These are phyloP conservation scores for Monoraphidium neglectum DNA, from an alignment of 139 green algal genomes.

Conservation along the genomic window DNA sequence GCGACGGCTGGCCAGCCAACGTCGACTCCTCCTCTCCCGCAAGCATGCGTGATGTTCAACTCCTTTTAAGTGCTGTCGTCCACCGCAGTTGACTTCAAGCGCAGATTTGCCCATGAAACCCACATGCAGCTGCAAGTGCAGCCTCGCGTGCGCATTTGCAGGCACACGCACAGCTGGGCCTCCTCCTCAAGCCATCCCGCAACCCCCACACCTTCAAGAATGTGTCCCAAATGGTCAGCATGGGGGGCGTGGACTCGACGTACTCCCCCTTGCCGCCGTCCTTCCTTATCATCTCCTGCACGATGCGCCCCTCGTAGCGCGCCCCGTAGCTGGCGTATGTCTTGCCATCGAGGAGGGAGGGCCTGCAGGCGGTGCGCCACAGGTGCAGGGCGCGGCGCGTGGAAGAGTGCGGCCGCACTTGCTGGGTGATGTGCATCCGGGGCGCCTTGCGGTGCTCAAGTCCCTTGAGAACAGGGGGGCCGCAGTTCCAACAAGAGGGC, in stretches of 20 bases:
- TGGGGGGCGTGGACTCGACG: slow-evolving; percentile 65
- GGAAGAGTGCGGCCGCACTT: too few species aligned
- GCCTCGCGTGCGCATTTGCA: background rate
- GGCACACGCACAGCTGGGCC: background rate
- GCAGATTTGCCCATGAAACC: background rate
- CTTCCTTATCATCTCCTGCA: slow-evolving; percentile 79
- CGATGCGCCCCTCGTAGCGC: slow-evolving; percentile 86
- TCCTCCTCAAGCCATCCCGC: background rate
- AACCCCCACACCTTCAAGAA: slow-evolving; percentile 54
- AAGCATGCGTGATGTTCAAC: background rate
- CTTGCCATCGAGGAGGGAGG: slow-evolving; percentile 78
- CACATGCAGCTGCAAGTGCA: background rate
- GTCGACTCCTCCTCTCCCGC: background rate
- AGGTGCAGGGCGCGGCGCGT: too few species aligned
- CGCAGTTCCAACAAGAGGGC: too few species aligned
- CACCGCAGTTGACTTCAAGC: background rate
- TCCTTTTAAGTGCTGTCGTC: background rate
- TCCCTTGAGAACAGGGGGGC: too few species aligned
- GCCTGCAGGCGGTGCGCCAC: slow-evolving; percentile 20
- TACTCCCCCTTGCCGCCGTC: slow-evolving; percentile 84
- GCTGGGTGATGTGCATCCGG: too few species aligned
- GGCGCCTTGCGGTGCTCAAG: too few species aligned
- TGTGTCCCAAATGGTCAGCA: slow-evolving; percentile 87
- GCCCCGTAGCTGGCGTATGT: slow-evolving; percentile 23
- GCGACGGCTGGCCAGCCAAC: background rate